Base-by-base conservation (phyloP, 257 asterid genomes). In the Cordia subcordata region DNA sequence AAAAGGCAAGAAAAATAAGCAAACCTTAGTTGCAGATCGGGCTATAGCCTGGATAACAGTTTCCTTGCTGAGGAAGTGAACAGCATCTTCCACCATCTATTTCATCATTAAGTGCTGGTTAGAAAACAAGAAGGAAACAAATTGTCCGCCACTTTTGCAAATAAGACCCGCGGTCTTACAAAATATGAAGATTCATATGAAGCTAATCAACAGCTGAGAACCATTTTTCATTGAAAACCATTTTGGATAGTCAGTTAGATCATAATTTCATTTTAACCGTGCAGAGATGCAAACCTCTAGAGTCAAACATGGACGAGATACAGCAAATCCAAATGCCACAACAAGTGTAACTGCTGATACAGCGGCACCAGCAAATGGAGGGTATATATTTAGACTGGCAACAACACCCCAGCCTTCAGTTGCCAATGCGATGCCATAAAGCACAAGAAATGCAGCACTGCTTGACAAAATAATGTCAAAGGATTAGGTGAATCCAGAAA, bases 71-170 rank as follows among this genome's bases (percentile, higher is more conserved):
- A 93, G 95, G 79, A 93, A 93, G 72, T 89, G 96, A 68, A 89
- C 99, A 70, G 97, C 99, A 80, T 89, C 99, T 79, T 93, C 97
- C 77, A 93, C 94, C 99, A 89, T 89, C 99, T 93, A 68, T 38
- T 11, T 8, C 15, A 4, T 53, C 11, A 21, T 11, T 3, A 11
- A 22, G 38, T 20, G 39, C 38, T 21, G 17, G 33, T 53, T 13
- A 53, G 38, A 53, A 23, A 11, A 8, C 21, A 53, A 53, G 9
- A 11, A 21, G 13, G 15, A 1, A n/a, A 13, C 17, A 42, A 49
- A 17, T 5, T 49, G 20, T 49, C 16, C 22, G 8, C 1, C 13
- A 8, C 27, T 49, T 16, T 13, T 27, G 6, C 10, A n/a, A 49
- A 49, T 49, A 18, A 49, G 19, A 49, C 10, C 23, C n/a, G 16